These are phyloP conservation scores for Rugonectria rugulosa DNA, from an alignment of 2,329 filamentous ascomycete species.

Conservation along the genomic window DNA sequence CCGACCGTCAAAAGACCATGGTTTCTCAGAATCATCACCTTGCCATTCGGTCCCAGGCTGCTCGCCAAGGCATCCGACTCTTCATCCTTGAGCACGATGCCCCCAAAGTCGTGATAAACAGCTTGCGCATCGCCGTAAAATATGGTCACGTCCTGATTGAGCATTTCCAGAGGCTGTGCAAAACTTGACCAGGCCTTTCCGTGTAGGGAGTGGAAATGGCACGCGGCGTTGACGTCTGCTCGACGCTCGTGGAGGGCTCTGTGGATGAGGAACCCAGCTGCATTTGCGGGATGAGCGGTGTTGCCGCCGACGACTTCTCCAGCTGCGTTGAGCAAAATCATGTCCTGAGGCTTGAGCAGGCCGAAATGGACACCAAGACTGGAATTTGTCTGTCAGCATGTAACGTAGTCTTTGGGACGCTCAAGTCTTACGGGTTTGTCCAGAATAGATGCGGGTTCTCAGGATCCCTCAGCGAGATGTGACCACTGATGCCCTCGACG, in stretches of 20 bases:
- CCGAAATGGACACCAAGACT: conserved; percentile 8
- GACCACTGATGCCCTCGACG: conserved; percentile 71
- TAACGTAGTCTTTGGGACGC: background rate
- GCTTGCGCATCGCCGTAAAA: conserved; percentile 65
- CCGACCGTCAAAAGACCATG: conserved; percentile 20
- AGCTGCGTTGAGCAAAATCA: conserved; percentile 63
- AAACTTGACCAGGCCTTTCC: conserved; percentile 72
- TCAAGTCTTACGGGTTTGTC: conserved; percentile 46
- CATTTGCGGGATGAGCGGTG: conserved; percentile 66
- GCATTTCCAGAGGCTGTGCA: conserved; percentile 68
- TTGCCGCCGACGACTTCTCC: conserved; percentile 13
- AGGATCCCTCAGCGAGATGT: conserved; percentile 70
- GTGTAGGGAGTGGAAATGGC: conserved; percentile 69
- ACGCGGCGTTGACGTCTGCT: conserved; percentile 68
- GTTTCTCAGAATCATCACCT: conserved; percentile 44
- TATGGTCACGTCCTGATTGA: conserved; percentile 69
- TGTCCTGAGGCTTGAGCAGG: conserved; percentile 65
- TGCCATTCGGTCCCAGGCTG: conserved; percentile 62
- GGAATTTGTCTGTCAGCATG: background rate
- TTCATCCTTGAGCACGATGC: conserved; percentile 60
- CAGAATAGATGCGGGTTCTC: conserved; percentile 66
- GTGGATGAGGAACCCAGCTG: conserved; percentile 73
- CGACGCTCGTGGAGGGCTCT: conserved; percentile 67
- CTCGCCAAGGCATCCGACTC: conserved; percentile 68
- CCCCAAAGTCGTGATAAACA: conserved; percentile 61